Base-by-base conservation (phyloP, 768 basidiomycete species). In the Leccinum rimulosum region DNA sequence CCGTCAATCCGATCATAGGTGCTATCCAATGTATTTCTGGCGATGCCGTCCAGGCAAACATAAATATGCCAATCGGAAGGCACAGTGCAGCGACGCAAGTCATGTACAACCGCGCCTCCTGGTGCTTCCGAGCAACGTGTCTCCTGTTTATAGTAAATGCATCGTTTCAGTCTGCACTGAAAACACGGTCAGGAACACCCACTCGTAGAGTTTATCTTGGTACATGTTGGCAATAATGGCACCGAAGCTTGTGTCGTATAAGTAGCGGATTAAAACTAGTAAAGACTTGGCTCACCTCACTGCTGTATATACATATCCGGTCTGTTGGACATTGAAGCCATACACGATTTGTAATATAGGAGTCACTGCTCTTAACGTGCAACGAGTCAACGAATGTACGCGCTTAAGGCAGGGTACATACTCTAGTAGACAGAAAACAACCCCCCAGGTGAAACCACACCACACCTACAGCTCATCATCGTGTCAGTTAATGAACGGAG, bases 391-490 rank as follows among this genome's bases (percentile, higher is more conserved):
- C 15, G 31, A 25, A 7, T 10, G 22, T 15, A 38, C 11, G 8
- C 11, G 30, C n/a, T 47, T 12, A 6, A 22, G 3, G 19, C 10
- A 19, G 28, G 31, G 22, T 11, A 50, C 74, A 1, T 65, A 86
- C 84, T 83, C 82, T 25, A 89, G 74, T 57, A 91, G 73, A 53
- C 83, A 84, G 63, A 82, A 93, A 22, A 86, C 70, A 1, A 91
- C 80, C 0, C 90, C 91, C 90, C 90, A 93, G 0, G 81, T 80
- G 58, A 92, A 84, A 45, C 85, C 84, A 27, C 81, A 70, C 86
- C 86, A 88, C 14, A 87, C 60, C 85, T 89, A 68, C 4, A 30
- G 36, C 17, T 38, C 52, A 50, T 48, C 19, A 3, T 25, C n/a
- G 30, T 19, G 17, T 58, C 50, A 35, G 7, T 22, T 1, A 15